These are phyloP conservation scores for Pseudogymnoascus sp. DNA, from an alignment of 2,329 filamentous ascomycete species.

Conservation along the genomic window DNA sequence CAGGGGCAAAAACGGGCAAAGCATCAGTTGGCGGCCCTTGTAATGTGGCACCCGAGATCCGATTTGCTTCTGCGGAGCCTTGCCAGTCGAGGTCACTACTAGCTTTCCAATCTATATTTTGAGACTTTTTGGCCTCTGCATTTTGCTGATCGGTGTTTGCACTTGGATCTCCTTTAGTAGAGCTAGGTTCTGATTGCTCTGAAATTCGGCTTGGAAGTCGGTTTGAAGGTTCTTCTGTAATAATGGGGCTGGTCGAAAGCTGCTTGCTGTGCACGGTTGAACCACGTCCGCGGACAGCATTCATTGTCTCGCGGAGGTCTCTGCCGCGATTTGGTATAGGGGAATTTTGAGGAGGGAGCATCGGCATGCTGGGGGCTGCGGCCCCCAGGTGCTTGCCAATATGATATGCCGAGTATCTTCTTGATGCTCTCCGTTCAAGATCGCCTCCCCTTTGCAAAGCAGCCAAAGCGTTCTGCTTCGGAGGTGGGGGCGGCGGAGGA, in stretches of 20 bases:
- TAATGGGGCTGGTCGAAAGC: constrained; percentile 33
- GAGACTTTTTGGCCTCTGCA: constrained; percentile 43
- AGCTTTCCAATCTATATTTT: constrained; percentile 37
- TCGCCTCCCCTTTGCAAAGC: constrained; percentile 88
- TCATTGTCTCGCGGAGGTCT: constrained; percentile 78
- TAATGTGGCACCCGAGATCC: constrained; percentile 45
- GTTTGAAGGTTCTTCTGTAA: constrained; percentile 53
- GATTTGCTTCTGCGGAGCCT: background rate
- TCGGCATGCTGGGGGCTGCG: constrained; percentile 70
- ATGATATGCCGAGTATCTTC: constrained; percentile 92
- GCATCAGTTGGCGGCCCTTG: constrained; percentile 47
- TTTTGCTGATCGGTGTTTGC: constrained; percentile 28
- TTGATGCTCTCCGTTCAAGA: constrained; percentile 81
- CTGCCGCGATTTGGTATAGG: constrained; percentile 79
- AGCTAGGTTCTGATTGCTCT: constrained; percentile 35
- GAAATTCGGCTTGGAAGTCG: constrained; percentile 52
- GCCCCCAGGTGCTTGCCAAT: constrained; percentile 88
- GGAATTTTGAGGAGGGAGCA: constrained; percentile 74
- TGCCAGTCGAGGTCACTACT: background rate
- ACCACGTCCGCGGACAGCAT: constrained; percentile 53
- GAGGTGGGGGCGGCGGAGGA: constrained; percentile 64
- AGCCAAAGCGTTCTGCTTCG: constrained; percentile 78
- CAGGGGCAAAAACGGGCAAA: constrained; percentile 29
- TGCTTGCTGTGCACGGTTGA: constrained; percentile 42
- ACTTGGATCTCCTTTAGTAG: constrained; percentile 28